phyloP scores from a whole-genome alignment of 352 stramenopile genomes.

The Phytophthora ramorum region DNA sequence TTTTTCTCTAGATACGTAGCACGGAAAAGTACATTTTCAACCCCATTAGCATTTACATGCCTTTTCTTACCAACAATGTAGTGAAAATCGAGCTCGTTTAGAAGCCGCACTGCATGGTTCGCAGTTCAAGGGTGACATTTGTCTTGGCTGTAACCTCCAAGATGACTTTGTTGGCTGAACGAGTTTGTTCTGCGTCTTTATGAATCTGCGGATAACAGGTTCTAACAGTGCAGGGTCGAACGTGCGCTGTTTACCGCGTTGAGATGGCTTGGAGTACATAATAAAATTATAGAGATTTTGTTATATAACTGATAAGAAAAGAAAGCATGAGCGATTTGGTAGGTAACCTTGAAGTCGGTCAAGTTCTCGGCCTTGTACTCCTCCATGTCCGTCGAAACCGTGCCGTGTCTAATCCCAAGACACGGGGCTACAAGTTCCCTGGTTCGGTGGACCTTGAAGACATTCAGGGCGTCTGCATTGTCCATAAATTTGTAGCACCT shows the following conservation, averaged over 20 bases:
- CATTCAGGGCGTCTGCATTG: no score
- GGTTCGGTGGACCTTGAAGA: no score
- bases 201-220: slow-evolving; percentile 2
- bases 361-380: not conserved
- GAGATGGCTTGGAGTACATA: not conserved
- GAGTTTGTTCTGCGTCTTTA: not conserved
- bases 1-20: not conserved
- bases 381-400: slow-evolving; percentile 1
- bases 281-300: slow-evolving; percentile 4
- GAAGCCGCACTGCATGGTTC: slow-evolving; percentile 1
- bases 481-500: no score
- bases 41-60: not conserved
- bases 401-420: no score
- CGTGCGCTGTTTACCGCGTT: not conserved
- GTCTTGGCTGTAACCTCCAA: not conserved
- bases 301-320: not conserved
- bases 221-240: not conserved
- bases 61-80: not conserved
- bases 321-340: not conserved
- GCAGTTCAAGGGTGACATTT: not conserved
- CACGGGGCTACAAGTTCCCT: no score
- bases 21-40: not conserved
- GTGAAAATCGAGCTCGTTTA: not conserved
- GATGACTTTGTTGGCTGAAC: not conserved
- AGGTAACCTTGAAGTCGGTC: not conserved